Evolutionary conservation across 371 early-diverging fungal species (phyloP), one percentile per base, ranked within the genome.

Genomic region (Mucor sp.): DNA sequence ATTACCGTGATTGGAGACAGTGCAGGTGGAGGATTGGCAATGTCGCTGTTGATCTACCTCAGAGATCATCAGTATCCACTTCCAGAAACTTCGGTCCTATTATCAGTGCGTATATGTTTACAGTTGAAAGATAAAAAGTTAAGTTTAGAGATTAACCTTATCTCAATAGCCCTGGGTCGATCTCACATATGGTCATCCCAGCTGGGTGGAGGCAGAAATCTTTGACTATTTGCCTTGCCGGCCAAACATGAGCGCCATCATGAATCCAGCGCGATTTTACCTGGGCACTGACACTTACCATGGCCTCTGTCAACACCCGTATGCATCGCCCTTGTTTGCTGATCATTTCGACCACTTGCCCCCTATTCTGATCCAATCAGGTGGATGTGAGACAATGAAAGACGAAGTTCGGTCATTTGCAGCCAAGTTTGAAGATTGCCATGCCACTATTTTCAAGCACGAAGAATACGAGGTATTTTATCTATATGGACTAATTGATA

Each of bases 1-100:
- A 87, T 94, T 47, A 71, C 89, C 21, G 55, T 94, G 23, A 76
- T 84, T 65, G 94, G 94, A 4, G 94, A 93, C 69, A 88, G 89
- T 28, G 93, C 93, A 4, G 93, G 93, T 12, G 88, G 89, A 15
- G 80, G 83, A 21, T 74, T 58, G 58, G 74, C 60, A 6, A 76
- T 67, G 70, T 74, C 62, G 32, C 78, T 71, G 48, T 77, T 80
- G 65, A 30, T 64, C 58, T 78, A 68, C 58, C 78, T 76, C 70
- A 77, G 68, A 63, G 78, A 82, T 63, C 78, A 77, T n/a, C 72
- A 71, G 14, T 66, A 74, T 14, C 78, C 75, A 7, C 63, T 75
- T 58, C 80, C 78, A 19, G 78, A 65, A 33, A 66, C 76, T 9
- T 57, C 48, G 15, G 28, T 72, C 12, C 19, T 65, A 32, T 48